phyloP scores from a whole-genome alignment of 805 yeast species.

The Kazachstania taianensis region DNA sequence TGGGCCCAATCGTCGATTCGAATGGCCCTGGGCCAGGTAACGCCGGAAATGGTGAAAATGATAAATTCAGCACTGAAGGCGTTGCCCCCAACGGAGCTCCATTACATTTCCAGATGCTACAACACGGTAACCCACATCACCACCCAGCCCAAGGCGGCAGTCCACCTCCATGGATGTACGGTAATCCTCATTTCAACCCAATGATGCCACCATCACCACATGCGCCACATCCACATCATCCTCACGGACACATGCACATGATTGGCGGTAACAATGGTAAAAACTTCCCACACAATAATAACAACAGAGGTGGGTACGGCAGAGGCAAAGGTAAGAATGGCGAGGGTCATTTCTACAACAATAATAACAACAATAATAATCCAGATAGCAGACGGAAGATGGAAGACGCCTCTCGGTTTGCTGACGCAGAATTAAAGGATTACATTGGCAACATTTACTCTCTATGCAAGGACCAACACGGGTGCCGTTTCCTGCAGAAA shows the following conservation, averaged over 20 bases:
- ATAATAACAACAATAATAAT: constrained; percentile 5
- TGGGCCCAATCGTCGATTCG: constrained; percentile 6
- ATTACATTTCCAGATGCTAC: constrained; percentile 10
- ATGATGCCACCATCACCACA: constrained; percentile 22
- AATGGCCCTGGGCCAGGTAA: constrained; percentile 1
- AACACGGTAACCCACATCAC: too few species aligned
- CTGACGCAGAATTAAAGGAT: constrained; percentile 57
- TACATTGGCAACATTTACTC: constrained; percentile 65
- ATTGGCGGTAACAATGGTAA: constrained; percentile 6
- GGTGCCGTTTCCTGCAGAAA: constrained; percentile 84
- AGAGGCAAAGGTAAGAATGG: constrained; percentile 4
- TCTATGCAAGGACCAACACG: constrained; percentile 91
- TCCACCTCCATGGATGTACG: constrained; percentile 29
- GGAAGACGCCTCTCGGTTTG: constrained; percentile 63
- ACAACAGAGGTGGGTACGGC: constrained; percentile 15
- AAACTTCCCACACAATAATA: constrained; percentile 3
- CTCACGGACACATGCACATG: constrained; percentile 7
- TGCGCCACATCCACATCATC: constrained; percentile 15
- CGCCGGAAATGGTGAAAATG: neutral
- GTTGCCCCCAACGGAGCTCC: constrained; percentile 3
- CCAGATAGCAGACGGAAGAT: constrained; percentile 13
- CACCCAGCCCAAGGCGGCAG: constrained; percentile 17
- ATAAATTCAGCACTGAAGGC: neutral
- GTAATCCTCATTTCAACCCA: constrained; percentile 22
- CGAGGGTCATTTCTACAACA: neutral